Evolutionary conservation across 2,329 filamentous ascomycete species (phyloP).

Genomic region (Teratosphaeria viscida): DNA sequence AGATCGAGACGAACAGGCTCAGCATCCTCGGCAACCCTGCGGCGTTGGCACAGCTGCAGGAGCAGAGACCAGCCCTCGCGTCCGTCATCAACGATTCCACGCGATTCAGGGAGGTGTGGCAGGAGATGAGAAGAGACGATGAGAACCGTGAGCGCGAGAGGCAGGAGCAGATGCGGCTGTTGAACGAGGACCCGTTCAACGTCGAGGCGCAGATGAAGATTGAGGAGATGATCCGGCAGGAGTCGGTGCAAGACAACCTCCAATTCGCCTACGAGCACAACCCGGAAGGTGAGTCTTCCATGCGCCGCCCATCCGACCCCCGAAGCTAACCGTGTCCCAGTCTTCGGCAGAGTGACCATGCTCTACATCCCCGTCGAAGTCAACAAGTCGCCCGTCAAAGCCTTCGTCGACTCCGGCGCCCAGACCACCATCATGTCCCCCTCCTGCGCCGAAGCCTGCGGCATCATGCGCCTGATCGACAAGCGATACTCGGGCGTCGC

Average conservation of each 20-base stretch:
- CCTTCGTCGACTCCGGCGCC: slow-evolving; percentile 91
- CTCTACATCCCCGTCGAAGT: slow-evolving; percentile 94
- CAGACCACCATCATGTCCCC: slow-evolving; percentile 99
- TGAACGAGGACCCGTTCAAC: slow-evolving; percentile 94
- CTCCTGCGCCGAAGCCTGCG: slow-evolving; percentile 77
- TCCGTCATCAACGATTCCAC: slow-evolving; percentile 63
- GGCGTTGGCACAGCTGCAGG: slow-evolving; percentile 58
- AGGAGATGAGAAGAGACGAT: slow-evolving; percentile 58
- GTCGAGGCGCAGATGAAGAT: slow-evolving; percentile 83
- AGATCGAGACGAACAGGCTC: slow-evolving; percentile 74
- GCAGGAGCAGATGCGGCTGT: slow-evolving; percentile 67
- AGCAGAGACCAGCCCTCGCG: slow-evolving; percentile 66
- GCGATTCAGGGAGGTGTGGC: slow-evolving; percentile 64
- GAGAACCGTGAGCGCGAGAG: slow-evolving; percentile 64
- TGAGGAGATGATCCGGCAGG: slow-evolving; percentile 92
- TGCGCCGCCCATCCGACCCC: neutral
- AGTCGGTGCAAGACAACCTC: slow-evolving; percentile 87
- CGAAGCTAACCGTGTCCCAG: slow-evolving; percentile 35
- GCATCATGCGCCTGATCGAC: slow-evolving; percentile 94
- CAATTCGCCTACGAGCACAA: slow-evolving; percentile 97
- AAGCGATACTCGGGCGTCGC: slow-evolving; percentile 85
- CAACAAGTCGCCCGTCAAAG: slow-evolving; percentile 85
- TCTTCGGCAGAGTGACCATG: slow-evolving; percentile 91
- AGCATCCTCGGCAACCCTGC: slow-evolving; percentile 71
- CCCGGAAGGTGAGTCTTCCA: slow-evolving; percentile 63